Evolutionary conservation across 192 early-diverging fungal species (phyloP), one percentile per base, ranked within the genome.

Genomic region (Piromyces sp.): DNA sequence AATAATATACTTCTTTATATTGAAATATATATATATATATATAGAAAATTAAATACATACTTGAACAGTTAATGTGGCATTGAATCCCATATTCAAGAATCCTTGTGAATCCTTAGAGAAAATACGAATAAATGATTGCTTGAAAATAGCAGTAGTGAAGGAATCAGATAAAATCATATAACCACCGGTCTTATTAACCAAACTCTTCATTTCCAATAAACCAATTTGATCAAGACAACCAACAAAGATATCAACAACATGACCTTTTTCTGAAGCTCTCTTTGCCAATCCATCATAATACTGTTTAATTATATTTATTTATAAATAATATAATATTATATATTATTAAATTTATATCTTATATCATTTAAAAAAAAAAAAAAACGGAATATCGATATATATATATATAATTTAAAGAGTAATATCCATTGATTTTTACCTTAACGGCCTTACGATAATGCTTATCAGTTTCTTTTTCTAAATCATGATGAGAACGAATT

Each of bases 141-240:
- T 99, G 92, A 99, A 99, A 80, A 99, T 95, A n/a, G 93, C 87
- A 29, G 94, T 96, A 80, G 92, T 95, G 89, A 98, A 99, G 80
- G 96, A 95, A 87, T 99, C 97, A 11, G 96, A 92, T 30, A 99
- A 88, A 79, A 97, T 94, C 92, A 99, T 97, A 84, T 87, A 90
- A 37, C 97, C 97, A 83, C 95, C 96, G 4, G 96, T 98, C 80
- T 84, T 86, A 86, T 94, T 97, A 29, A 92, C 91, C 84, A 99
- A 89, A 13, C 88, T 90, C 88, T 95, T 96, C 96, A 99, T 98
- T 84, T 99, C 97, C 81, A 96, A 92, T 83, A 98, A 86, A 28
- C 97, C 97, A 83, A 99, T 92, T 84, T 99, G 97, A 86, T 99
- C 96, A 84, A 97, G 87, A 82, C 96, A 98, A n/a, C 96, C 97